Evolutionary conservation across 495 filamentous ascomycete genomes (phyloP).

Genomic region (Usnea hakonensis): DNA sequence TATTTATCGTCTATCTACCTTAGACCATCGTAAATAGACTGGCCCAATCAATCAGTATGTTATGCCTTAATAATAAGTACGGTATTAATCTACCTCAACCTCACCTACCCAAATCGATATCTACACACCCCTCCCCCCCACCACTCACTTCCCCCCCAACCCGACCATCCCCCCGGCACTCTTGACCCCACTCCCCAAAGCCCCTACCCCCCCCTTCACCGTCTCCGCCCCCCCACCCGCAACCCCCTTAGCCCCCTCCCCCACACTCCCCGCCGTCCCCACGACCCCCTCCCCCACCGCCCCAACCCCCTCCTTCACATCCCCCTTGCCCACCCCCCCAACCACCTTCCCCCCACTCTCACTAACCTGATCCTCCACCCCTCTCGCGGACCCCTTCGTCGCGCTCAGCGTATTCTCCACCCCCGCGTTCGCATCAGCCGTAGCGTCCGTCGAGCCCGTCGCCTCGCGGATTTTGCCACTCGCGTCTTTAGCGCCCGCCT

Average conservation of each 20-base stretch:
- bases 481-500: conserved; percentile 16
- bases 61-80: too few species aligned
- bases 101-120: too few species aligned
- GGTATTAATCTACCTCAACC: too few species aligned
- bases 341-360: conserved; percentile 9
- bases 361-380: neutral
- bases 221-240: conserved; percentile 9
- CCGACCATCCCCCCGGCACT: conserved; percentile 13
- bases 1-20: too few species aligned
- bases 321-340: neutral
- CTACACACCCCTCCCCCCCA: neutral
- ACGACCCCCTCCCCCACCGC: conserved; percentile 5
- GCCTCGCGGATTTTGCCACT: conserved; percentile 3
- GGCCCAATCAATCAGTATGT: too few species aligned
- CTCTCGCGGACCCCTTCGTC: conserved; percentile 14
- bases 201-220: conserved; percentile 12
- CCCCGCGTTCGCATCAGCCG: conserved; percentile 10
- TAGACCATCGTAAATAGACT: too few species aligned
- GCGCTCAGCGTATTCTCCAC: conserved; percentile 13
- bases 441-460: conserved; percentile 19
- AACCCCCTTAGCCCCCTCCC: conserved; percentile 11
- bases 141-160: conserved; percentile 8
- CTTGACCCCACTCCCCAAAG: conserved; percentile 14
- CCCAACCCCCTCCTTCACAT: conserved; percentile 3
- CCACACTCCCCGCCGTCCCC: neutral